Base-by-base conservation (phyloP, 2,329 filamentous ascomycete genomes). In the Sarocladium strictum region DNA sequence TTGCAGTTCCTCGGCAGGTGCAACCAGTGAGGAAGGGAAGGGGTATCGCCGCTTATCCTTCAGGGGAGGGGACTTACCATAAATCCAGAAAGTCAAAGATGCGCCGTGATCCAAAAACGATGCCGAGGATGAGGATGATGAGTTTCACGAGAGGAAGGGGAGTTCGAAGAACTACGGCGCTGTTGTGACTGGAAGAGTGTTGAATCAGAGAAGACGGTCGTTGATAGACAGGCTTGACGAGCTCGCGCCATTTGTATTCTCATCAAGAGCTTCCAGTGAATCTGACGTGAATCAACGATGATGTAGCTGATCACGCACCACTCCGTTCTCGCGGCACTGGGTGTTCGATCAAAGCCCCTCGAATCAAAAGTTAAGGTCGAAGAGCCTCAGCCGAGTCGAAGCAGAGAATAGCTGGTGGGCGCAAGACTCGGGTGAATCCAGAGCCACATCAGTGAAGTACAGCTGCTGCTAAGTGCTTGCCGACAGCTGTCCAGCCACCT, bases 21-120 rank as follows among this genome's bases (percentile, higher is more conserved):
- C 17, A 10, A 29, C 11, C 10, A 12, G 43, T 29, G 26, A 32
- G 24, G 26, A 23, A 32, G 17, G 10, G 7, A 3, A 4, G 40
- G 11, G 40, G 9, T 23, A 14, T 27, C 43, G 15, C 7, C 14
- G 14, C 26, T 49, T 49, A 21, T 19, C 21, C n/a, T n/a, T n/a
- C n/a, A n/a, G n/a, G n/a, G n/a, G 43, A 3, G 12, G 9, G 6
- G 23, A 29, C 43, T 49, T 32, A 49, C 43, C 43, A 29, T 9
- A 49, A 14, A 51, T 3, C 14, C 17, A 51, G 27, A 35, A 51
- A 51, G 15, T 24, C 17, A 35, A 17, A 19, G 11, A 51, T 4
- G 27, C 27, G 47, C 47, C 27, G 47, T 51, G n/a, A 51, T 51
- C 47, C 47, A 51, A 51, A 51, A 51, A 21, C 26, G 35, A 21